Evolutionary conservation across 2,329 filamentous ascomycete genomes (phyloP).

Genomic region (Aschersonia sp.): DNA sequence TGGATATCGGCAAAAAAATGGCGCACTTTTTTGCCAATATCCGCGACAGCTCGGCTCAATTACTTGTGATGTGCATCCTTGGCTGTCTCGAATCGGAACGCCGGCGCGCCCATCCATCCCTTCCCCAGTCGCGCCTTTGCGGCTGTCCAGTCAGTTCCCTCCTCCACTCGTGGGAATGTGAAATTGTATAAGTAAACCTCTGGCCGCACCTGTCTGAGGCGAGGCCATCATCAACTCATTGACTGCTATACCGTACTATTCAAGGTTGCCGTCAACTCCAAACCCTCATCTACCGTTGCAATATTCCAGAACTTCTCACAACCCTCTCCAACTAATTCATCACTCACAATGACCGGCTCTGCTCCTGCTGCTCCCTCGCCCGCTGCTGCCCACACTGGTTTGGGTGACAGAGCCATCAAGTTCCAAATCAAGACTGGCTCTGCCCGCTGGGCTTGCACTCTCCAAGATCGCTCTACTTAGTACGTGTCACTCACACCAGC

Average conservation of each 20-base stretch:
- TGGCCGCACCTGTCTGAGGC: neutral
- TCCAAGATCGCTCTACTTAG: slow-evolving; percentile 29
- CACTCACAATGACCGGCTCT: slow-evolving; percentile 8
- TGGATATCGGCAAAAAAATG: neutral
- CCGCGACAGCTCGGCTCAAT: neutral
- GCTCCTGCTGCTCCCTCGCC: slow-evolving; percentile 6
- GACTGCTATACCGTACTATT: neutral
- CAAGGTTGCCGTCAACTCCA: too few species aligned
- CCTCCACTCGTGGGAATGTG: neutral
- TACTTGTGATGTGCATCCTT: neutral
- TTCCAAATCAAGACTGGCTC: slow-evolving; percentile 31
- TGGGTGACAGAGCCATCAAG: slow-evolving; percentile 26
- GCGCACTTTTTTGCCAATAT: neutral
- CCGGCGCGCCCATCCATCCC: neutral
- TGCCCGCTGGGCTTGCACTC: slow-evolving; percentile 22
- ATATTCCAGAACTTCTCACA: neutral
- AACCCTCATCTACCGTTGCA: too few species aligned
- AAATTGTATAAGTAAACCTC: slow-evolving; percentile 2
- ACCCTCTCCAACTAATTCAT: neutral
- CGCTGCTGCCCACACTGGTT: slow-evolving; percentile 3
- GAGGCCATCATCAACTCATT: neutral
- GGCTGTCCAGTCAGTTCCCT: neutral
- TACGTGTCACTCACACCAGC: slow-evolving; percentile 14
- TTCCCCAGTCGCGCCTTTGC: neutral
- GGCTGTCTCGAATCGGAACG: neutral